Conservation (phyloP, 495 filamentous ascomycete species). For the Lentithecium fluviatile region DNA sequence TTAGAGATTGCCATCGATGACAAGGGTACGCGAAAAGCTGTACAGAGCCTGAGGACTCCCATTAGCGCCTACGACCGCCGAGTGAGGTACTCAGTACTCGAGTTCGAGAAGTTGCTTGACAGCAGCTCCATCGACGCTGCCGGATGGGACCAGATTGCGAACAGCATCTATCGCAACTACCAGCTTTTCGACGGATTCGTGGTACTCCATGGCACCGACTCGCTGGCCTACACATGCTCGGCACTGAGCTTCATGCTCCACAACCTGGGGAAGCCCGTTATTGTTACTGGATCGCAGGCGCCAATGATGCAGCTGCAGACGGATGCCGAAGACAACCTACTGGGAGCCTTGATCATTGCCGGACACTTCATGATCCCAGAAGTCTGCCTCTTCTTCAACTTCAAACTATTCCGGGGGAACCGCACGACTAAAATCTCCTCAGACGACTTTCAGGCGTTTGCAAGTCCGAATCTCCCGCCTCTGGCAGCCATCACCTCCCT, state of each 20-base stretch:
- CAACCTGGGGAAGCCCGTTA: slow-evolving; percentile 86
- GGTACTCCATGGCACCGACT: slow-evolving; percentile 94
- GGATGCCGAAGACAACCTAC: slow-evolving; percentile 93
- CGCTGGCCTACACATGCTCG: slow-evolving; percentile 85
- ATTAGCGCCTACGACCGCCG: slow-evolving; percentile 76
- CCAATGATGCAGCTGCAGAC: slow-evolving; percentile 91
- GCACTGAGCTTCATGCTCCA: slow-evolving; percentile 93
- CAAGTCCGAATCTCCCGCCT: slow-evolving; percentile 77
- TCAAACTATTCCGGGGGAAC: slow-evolving; percentile 89
- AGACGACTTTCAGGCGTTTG: slow-evolving; percentile 82
- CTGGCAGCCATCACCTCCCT: slow-evolving; percentile 77
- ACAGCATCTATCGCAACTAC: slow-evolving; percentile 70
- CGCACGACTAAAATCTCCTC: slow-evolving; percentile 86
- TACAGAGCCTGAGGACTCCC: slow-evolving; percentile 73
- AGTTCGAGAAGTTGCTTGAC: slow-evolving; percentile 85
- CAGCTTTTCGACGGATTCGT: slow-evolving; percentile 92
- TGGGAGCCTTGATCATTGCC: slow-evolving; percentile 88
- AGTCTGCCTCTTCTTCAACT: slow-evolving; percentile 93
- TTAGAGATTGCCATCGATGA: slow-evolving; percentile 57
- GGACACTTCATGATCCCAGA: slow-evolving; percentile 96
- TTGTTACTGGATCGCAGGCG: slow-evolving; percentile 88
- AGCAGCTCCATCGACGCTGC: slow-evolving; percentile 86
- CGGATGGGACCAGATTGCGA: slow-evolving; percentile 87
- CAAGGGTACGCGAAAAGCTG: slow-evolving; percentile 44
- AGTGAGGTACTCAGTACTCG: slow-evolving; percentile 80